These are phyloP conservation scores for Lindgomyces ingoldianus DNA, from an alignment of 495 filamentous ascomycete species.

Conservation along the genomic window DNA sequence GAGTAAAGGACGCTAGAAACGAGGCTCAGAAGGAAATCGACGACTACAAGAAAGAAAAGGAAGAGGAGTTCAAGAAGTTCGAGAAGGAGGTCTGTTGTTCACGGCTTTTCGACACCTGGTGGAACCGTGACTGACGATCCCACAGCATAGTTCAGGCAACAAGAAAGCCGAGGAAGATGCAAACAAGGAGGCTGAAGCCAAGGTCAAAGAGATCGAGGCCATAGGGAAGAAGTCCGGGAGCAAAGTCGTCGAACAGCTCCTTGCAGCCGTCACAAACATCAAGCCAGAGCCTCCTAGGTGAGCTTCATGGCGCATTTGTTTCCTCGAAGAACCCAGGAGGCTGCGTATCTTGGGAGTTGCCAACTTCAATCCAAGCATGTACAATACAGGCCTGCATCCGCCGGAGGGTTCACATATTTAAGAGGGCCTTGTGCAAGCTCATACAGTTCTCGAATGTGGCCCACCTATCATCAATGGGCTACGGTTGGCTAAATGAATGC, in stretches of 20 bases:
- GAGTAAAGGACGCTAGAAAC: conserved; percentile 89
- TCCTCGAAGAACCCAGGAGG: not conserved
- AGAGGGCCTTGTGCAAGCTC: not conserved
- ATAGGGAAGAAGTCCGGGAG: conserved; percentile 75
- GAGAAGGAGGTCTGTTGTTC: conserved; percentile 73
- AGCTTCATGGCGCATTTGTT: not conserved
- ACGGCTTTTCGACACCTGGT: not conserved
- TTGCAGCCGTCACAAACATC: conserved; percentile 76
- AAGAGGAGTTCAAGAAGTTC: conserved; percentile 92
- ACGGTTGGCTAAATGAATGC: too few relatives aligned
- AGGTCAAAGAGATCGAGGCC: conserved; percentile 78
- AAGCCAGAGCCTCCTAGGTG: conserved; percentile 57
- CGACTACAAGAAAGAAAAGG: conserved; percentile 85
- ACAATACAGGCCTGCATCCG: too few relatives aligned
- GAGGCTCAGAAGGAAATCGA: conserved; percentile 99
- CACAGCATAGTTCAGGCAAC: conserved; percentile 81
- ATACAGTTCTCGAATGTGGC: not conserved
- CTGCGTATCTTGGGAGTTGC: too few relatives aligned
- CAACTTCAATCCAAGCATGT: not conserved
- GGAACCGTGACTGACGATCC: not conserved
- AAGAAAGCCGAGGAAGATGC: conserved; percentile 85
- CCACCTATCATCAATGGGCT: not conserved
- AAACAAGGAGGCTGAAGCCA: conserved; percentile 73
- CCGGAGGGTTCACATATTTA: too few relatives aligned
- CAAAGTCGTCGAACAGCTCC: conserved; percentile 76